These are phyloP conservation scores for Turnera subulata DNA, from an alignment of 345 rosid genomes.

Conservation along the genomic window DNA sequence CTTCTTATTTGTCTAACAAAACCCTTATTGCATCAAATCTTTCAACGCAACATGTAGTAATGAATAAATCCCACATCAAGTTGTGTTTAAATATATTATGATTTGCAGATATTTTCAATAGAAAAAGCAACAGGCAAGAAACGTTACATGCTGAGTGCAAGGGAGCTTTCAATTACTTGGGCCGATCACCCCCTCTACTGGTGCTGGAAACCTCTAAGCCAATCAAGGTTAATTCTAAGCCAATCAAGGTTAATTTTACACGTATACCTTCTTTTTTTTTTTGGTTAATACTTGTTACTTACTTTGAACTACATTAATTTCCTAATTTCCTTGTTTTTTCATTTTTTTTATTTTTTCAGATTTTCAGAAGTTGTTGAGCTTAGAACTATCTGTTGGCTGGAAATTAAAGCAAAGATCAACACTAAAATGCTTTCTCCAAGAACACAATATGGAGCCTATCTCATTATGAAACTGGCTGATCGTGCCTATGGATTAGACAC, in stretches of 20 bases:
- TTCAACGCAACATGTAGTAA: too few relatives aligned
- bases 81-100: background rate
- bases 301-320: too few relatives aligned
- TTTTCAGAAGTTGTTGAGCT: constrained; percentile 41
- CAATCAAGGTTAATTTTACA: too few relatives aligned
- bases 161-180: constrained; percentile 35
- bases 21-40: too few relatives aligned
- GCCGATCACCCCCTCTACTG: constrained; percentile 40
- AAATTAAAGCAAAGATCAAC: constrained; percentile 33
- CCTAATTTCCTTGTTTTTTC: too few relatives aligned
- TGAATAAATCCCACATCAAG: too few relatives aligned
- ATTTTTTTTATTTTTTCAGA: constrained; percentile 17
- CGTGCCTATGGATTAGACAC: constrained; percentile 42
- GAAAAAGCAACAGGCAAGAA: constrained; percentile 32
- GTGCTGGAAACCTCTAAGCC: constrained; percentile 27
- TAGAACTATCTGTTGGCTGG: constrained; percentile 40
- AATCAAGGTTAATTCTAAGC: constrained; percentile 25
- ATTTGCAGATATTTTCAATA: constrained; percentile 18
- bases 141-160: constrained; percentile 20
- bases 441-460: constrained; percentile 38
- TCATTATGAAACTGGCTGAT: constrained; percentile 33
- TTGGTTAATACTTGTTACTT: too few relatives aligned
- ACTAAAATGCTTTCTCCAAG: constrained; percentile 32
- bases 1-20: constrained; percentile 9
- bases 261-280: too few relatives aligned